Evolutionary conservation across 106 monocot species (phyloP), one percentile per base, ranked within the genome.

Genomic region (Narthecium ossifragum): DNA sequence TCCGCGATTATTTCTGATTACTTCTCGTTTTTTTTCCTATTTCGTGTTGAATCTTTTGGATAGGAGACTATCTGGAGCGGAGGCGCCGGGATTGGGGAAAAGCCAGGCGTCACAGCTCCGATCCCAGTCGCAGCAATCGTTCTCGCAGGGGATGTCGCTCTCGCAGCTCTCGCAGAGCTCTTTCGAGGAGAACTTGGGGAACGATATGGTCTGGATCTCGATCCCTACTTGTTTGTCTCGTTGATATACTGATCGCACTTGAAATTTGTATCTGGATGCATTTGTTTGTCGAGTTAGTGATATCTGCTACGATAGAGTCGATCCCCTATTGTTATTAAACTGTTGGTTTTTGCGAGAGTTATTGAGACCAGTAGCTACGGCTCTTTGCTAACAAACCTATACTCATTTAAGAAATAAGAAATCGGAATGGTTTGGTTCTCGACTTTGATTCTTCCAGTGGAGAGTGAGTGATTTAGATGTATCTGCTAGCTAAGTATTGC

Each of bases 151-250:
- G 59, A 55, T 64, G 46, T 85, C 88, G 51, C 65, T 83, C 26
- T 86, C 96, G 23, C 96, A 96, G 84, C 69, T 98, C 49, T 98
- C 96, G 5, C 96, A 88, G 66, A 84, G 31, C 38, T 89, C 93
- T 9, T 61, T 87, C 34, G 96, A 91, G 36, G 89, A 94, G 27
- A 78, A 72, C 53, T 37, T 83, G 58, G 58, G 70, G 8, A 78
- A 48, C 52, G 83, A 96, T 64, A 85, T 80, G 80, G 94, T 90
- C 49, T 22, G 7, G 27, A 14, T 41, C 37, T 43, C n/a, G 14
- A 26, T 45, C 15, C 10, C n/a, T n/a, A n/a, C n/a, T n/a, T n/a
- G n/a, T n/a, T n/a, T n/a, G n/a, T n/a, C n/a, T n/a, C n/a, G n/a
- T n/a, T n/a, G n/a, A n/a, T n/a, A n/a, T n/a, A n/a, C n/a, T n/a